Conservation (phyloP, 1,139 yeast genomes). For the Saccharomyces pastorianus region DNA sequence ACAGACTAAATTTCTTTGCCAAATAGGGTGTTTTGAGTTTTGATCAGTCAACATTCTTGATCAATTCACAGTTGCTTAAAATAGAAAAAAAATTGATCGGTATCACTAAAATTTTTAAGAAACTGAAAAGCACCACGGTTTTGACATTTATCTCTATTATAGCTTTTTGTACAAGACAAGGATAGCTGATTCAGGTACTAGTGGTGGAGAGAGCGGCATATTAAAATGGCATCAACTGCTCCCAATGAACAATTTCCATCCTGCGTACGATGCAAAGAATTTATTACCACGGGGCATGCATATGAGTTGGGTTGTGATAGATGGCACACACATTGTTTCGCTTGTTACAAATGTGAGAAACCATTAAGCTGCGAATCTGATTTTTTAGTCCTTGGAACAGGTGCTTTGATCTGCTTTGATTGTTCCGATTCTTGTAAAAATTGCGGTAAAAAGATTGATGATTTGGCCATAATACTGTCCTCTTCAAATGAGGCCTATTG, state of each 20-base stretch:
- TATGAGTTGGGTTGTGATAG: constrained; percentile 82
- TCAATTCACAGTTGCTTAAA: background rate
- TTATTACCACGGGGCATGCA: constrained; percentile 69
- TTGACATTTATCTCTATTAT: background rate
- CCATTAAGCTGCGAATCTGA: constrained; percentile 81
- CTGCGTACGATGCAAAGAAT: constrained; percentile 30
- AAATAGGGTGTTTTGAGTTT: background rate
- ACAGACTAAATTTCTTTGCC: background rate
- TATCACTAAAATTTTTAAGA: background rate
- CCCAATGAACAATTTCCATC: constrained; percentile 12
- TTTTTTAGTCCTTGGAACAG: constrained; percentile 85
- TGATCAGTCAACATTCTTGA: background rate
- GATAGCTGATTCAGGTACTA: background rate
- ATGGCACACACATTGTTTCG: constrained; percentile 92
- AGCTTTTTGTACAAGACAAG: background rate
- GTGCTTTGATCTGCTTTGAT: constrained; percentile 80
- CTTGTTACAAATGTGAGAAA: constrained; percentile 74
- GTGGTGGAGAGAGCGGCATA: background rate
- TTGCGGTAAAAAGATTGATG: constrained; percentile 86
- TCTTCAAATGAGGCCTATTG: constrained; percentile 96
- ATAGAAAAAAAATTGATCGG: background rate
- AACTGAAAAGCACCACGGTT: background rate
- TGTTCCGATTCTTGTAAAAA: constrained; percentile 86
- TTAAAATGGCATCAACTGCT: background rate
- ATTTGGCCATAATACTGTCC: constrained; percentile 69